phyloP scores from a whole-genome alignment of 208 protist species.

The Trypanosoma vivax region DNA sequence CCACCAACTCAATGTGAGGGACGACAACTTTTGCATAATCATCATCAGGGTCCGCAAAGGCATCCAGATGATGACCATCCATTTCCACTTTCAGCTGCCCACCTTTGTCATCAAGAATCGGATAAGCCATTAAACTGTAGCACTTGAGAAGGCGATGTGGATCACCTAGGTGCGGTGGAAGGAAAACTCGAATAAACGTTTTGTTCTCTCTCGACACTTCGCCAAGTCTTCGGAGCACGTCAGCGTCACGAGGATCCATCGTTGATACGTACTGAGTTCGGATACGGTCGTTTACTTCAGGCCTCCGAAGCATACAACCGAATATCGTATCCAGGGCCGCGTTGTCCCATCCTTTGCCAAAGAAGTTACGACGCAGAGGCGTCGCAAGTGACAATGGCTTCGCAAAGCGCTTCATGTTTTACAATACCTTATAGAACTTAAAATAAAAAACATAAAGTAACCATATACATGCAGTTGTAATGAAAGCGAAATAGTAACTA shows the following conservation, averaged over 20 bases:
- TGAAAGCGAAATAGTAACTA: not conserved
- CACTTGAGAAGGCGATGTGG: constrained; percentile 84
- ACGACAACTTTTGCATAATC: constrained; percentile 88
- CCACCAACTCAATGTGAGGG: constrained; percentile 80
- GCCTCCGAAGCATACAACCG: constrained; percentile 81
- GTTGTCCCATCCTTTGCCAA: constrained; percentile 89
- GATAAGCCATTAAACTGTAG: constrained; percentile 88
- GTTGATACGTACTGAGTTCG: constrained; percentile 77
- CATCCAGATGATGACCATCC: constrained; percentile 74
- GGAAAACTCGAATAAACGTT: constrained; percentile 82
- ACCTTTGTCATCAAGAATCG: constrained; percentile 86
- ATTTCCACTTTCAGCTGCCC: constrained; percentile 84
- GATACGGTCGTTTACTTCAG: constrained; percentile 80
- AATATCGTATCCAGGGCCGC: constrained; percentile 79
- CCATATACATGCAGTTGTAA: not conserved
- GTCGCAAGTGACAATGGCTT: constrained; percentile 35
- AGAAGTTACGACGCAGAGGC: constrained; percentile 64
- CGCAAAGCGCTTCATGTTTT: constrained; percentile 76
- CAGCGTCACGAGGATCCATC: constrained; percentile 81
- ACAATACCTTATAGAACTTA: not conserved
- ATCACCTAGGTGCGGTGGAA: constrained; percentile 81
- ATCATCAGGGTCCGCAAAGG: constrained; percentile 86
- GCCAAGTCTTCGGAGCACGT: constrained; percentile 70
- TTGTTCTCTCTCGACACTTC: constrained; percentile 84
- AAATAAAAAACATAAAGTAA: constrained; percentile 11